These are phyloP conservation scores for Neurospora tetrasperma DNA, from an alignment of 495 filamentous ascomycete genomes.

Conservation along the genomic window DNA sequence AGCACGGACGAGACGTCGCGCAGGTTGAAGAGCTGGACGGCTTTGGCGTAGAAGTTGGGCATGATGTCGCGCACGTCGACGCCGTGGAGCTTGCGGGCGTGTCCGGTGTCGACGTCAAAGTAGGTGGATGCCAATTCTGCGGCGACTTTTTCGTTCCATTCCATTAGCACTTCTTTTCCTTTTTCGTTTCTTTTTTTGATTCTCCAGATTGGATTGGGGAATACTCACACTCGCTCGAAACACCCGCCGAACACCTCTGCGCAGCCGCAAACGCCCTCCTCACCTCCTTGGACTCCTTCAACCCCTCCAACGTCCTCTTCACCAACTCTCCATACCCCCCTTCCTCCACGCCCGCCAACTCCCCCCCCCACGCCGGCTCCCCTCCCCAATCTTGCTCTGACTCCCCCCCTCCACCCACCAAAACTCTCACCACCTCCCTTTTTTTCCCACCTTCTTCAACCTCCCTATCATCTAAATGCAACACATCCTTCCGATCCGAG, in stretches of 20 bases:
- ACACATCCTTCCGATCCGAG: background rate
- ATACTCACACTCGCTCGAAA: slow-evolving; percentile 5
- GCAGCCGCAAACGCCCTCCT: slow-evolving; percentile 17
- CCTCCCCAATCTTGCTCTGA: slow-evolving; percentile 7
- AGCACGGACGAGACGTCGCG: slow-evolving; percentile 11
- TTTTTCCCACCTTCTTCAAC: background rate
- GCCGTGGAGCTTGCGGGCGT: slow-evolving; percentile 21
- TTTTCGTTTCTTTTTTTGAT: too few species aligned
- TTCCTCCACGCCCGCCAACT: slow-evolving; percentile 14
- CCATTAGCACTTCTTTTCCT: too few species aligned
- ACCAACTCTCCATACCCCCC: slow-evolving; percentile 11
- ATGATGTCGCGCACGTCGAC: slow-evolving; percentile 22
- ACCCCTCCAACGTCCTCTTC: slow-evolving; percentile 7
- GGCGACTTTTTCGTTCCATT: slow-evolving; percentile 2
- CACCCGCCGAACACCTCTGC: slow-evolving; percentile 14
- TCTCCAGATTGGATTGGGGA: too few species aligned
- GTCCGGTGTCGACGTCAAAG: slow-evolving; percentile 20
- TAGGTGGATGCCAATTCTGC: slow-evolving; percentile 16
- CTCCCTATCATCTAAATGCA: background rate
- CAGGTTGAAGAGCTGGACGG: slow-evolving; percentile 21
- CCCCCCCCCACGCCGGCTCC: slow-evolving; percentile 14
- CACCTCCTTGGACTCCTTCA: slow-evolving; percentile 13
- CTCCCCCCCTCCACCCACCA: background rate
- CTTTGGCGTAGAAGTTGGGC: slow-evolving; percentile 22
- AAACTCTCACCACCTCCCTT: background rate